phyloP scores from a whole-genome alignment of 2,329 filamentous ascomycete species.

The Fusarium guadeloupense region DNA sequence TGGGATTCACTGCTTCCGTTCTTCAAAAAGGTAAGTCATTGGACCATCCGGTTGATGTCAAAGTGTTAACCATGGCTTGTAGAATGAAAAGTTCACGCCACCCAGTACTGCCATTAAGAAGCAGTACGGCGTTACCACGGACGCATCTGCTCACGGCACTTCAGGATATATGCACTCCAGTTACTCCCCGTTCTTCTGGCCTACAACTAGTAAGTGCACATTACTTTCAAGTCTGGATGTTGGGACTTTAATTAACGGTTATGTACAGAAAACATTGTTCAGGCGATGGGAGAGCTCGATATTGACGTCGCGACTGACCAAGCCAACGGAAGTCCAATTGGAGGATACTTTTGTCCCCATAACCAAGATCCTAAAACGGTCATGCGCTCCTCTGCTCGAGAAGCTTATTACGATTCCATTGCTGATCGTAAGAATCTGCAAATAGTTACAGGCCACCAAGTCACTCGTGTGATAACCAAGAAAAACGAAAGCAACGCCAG shows the following conservation, averaged over 20 bases:
- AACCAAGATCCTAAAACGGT: slow-evolving; percentile 25
- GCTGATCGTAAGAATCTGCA: slow-evolving; percentile 28
- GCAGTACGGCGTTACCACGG: slow-evolving; percentile 29
- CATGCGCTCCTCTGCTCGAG: slow-evolving; percentile 29
- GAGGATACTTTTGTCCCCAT: slow-evolving; percentile 35
- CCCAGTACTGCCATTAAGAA: slow-evolving; percentile 13
- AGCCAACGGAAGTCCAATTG: slow-evolving; percentile 30
- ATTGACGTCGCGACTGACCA: slow-evolving; percentile 26
- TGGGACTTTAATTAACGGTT: too few species aligned
- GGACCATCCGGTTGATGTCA: fast-evolving
- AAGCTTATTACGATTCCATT: slow-evolving; percentile 26
- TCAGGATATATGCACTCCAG: slow-evolving; percentile 29
- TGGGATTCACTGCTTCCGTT: slow-evolving; percentile 53
- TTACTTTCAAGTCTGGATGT: too few species aligned
- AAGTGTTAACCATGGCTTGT: not conserved
- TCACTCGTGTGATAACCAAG: slow-evolving; percentile 31
- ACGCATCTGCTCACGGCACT: slow-evolving; percentile 24
- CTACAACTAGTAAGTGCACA: slow-evolving; percentile 31
- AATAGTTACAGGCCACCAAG: slow-evolving; percentile 20
- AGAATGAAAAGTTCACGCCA: slow-evolving; percentile 34
- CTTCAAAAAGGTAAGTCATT: slow-evolving; percentile 51
- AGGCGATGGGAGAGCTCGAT: slow-evolving; percentile 18
- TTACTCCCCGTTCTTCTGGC: slow-evolving; percentile 39
- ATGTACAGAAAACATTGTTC: slow-evolving; percentile 21
- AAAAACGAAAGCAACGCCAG: slow-evolving; percentile 8